Percentiles rank a stretch among this genome's conserved stretches.
Conservation (phyloP, 2,329 filamentous ascomycete species). For the Cryphonectria naterciae region DNA sequence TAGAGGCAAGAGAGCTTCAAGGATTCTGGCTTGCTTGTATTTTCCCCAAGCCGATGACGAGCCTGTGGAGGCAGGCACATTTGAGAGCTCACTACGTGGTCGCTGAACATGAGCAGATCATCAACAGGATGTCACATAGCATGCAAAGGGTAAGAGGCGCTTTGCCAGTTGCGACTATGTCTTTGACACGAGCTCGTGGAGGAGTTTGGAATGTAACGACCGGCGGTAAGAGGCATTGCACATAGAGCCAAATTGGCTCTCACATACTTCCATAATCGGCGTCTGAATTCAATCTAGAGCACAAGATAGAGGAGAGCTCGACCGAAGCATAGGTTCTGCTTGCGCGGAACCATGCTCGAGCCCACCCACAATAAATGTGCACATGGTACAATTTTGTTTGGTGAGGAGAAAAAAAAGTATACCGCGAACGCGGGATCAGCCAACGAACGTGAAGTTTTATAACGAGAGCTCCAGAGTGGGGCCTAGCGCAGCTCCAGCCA, state of each 20-base stretch:
- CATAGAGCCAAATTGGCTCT: slow-evolving; percentile 61
- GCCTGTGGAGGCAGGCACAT: not conserved
- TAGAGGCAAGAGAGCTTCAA: not conserved
- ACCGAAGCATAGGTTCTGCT: slow-evolving; percentile 50
- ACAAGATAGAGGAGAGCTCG: slow-evolving; percentile 76
- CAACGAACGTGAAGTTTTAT: slow-evolving; percentile 32
- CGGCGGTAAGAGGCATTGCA: slow-evolving; percentile 73
- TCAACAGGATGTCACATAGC: not conserved
- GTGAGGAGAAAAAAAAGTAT: slow-evolving; percentile 45
- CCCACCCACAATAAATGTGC: slow-evolving; percentile 76
- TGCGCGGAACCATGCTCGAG: slow-evolving; percentile 54
- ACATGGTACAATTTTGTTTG: slow-evolving; percentile 63
- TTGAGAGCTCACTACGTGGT: not conserved
- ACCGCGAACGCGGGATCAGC: slow-evolving; percentile 22
- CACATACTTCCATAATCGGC: slow-evolving; percentile 73
- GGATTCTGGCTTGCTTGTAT: not conserved
- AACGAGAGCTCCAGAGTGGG: slow-evolving; percentile 12
- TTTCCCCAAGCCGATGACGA: not conserved
- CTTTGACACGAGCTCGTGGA: not conserved
- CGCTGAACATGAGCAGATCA: not conserved
- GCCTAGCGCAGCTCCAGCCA: slow-evolving; percentile 38
- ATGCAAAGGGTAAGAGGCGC: not conserved
- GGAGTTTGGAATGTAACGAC: slow-evolving; percentile 62
- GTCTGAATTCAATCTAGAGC: slow-evolving; percentile 64
- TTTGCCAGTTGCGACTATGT: not conserved